Base-by-base conservation (phyloP, 2,329 filamentous ascomycete species). In the Didymella arachidicola region DNA sequence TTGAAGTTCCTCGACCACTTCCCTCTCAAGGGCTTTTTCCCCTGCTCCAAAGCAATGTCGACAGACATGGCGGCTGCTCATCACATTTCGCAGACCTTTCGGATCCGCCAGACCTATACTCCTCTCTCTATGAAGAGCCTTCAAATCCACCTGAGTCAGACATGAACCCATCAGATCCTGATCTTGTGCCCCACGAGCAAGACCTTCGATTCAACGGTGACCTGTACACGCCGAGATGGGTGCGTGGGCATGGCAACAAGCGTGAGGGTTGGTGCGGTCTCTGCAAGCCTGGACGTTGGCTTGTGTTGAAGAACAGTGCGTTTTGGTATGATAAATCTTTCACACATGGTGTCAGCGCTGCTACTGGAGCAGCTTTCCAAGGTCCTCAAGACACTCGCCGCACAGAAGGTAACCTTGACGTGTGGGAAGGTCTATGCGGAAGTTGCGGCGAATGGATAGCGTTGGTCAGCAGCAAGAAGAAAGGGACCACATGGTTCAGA, bases 261-360 rank as follows among this genome's bases (percentile, higher is more conserved):
- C 88, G 92, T 41, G 91, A 94, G 76, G 92, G 92, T 3, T 96
- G 92, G 91, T 96, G 92, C 70, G 91, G 91, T 22, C 90, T 94
- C 67, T 96, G 92, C 81, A 93, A 93, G 75, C 89, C 91, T 2
- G 91, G 91, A 2, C 84, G 91, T 48, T 96, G 92, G 92, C 84
- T 94, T 53, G 91, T 93, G 16, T 81, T 96, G 59, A 96, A 95
- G 81, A 95, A 96, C 79, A 93, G 90, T 54, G 92, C 92, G 7
- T 96, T 92, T 76, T 96, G 92, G 92, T 96, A 96, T 77, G 92
- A 96, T 80, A 94, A 95, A 81, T 91, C 89, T 57, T 96, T 95
- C 75, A 92, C 90, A 2, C 92, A 96, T 72, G 92, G 92, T 48
- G 92, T 96, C 74, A 92, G 89, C 72, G 91, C 90, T 27, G 89